A percentile compares a stretch with the other conserved stretches of the same genome.
These are phyloP conservation scores for Geotrichum histeridarum DNA, from an alignment of 1,139 yeast species.

Conservation along the genomic window DNA sequence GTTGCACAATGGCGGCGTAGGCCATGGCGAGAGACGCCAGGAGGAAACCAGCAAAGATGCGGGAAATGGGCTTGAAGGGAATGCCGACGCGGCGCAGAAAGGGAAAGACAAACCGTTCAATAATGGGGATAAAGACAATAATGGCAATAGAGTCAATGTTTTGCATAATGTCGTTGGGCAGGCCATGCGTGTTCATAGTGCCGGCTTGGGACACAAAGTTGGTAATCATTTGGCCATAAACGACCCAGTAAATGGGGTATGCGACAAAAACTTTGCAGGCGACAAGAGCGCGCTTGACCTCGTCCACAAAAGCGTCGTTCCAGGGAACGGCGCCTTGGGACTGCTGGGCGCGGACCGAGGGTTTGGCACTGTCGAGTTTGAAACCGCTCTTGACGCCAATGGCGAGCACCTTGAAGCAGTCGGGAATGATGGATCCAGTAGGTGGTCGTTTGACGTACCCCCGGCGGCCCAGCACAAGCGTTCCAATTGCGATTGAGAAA, in stretches of 20 bases:
- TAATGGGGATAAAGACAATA: conserved; percentile 57
- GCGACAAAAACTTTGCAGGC: conserved; percentile 62
- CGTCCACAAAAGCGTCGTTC: conserved; percentile 59
- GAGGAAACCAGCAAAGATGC: conserved; percentile 71
- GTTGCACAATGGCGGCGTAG: conserved; percentile 78
- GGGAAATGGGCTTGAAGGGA: conserved; percentile 51
- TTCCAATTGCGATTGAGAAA: conserved; percentile 56
- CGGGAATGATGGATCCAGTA: conserved; percentile 56
- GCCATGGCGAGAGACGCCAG: conserved; percentile 66
- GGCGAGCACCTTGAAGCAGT: conserved; percentile 48
- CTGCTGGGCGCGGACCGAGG: conserved; percentile 40
- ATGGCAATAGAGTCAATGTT: conserved; percentile 58
- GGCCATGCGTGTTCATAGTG: conserved; percentile 55
- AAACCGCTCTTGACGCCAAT: conserved; percentile 48
- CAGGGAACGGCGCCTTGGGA: conserved; percentile 48
- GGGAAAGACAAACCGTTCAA: conserved; percentile 52
- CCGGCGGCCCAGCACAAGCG: conserved; percentile 53
- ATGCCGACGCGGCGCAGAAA: conserved; percentile 47
- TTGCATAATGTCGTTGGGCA: conserved; percentile 64
- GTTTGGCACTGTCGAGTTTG: conserved; percentile 53
- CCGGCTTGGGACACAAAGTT: conserved; percentile 64
- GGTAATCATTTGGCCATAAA: conserved; percentile 61
- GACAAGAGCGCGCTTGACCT: conserved; percentile 51
- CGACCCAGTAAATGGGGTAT: conserved; percentile 64
- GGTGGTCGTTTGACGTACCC: conserved; percentile 58